A percentile compares a stretch with the other conserved stretches of the same genome.
These are phyloP conservation scores for Monosporascus sp. DNA, from an alignment of 2,329 filamentous ascomycete species.

Conservation along the genomic window DNA sequence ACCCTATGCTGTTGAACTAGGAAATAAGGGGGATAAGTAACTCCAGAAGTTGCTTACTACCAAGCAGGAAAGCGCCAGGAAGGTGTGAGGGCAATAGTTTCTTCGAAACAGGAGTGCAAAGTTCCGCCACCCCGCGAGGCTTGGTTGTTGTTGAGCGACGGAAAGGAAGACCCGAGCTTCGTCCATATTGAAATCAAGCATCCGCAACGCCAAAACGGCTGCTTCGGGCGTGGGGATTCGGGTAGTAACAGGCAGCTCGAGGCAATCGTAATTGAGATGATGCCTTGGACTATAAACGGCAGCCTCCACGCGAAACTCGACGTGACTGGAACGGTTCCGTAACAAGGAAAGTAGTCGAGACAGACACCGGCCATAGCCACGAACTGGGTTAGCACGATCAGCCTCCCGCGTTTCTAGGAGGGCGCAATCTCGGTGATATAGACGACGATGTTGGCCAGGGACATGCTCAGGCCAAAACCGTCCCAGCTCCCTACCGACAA, in stretches of 20 bases:
- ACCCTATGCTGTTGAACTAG: too few species aligned
- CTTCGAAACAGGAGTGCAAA: constrained; percentile 30
- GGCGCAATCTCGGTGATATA: constrained; percentile 60
- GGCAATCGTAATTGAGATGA: constrained; percentile 34
- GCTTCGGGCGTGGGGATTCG: constrained; percentile 48
- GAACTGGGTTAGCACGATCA: constrained; percentile 50
- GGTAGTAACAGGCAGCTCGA: constrained; percentile 39
- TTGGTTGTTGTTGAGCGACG: constrained; percentile 19
- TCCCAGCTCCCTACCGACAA: constrained; percentile 49
- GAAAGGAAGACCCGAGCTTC: constrained; percentile 44
- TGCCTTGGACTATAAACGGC: constrained; percentile 46
- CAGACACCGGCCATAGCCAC: constrained; percentile 45
- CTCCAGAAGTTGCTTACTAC: not conserved
- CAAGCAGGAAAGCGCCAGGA: constrained; percentile 27
- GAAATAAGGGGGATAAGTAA: not conserved
- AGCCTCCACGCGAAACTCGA: constrained; percentile 50
- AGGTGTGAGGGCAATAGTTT: constrained; percentile 27
- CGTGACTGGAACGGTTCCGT: constrained; percentile 43
- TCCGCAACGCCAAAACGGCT: constrained; percentile 36
- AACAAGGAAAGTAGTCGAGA: constrained; percentile 55
- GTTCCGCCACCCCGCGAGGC: constrained; percentile 27
- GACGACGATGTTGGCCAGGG: constrained; percentile 50
- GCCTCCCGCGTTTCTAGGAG: constrained; percentile 39
- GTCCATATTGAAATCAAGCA: constrained; percentile 36
- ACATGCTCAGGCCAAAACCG: constrained; percentile 56